A percentile compares a stretch with the other conserved stretches of the same genome.
phyloP scores from a whole-genome alignment of 768 basidiomycete genomes.

The Hygrocybe punicea region DNA sequence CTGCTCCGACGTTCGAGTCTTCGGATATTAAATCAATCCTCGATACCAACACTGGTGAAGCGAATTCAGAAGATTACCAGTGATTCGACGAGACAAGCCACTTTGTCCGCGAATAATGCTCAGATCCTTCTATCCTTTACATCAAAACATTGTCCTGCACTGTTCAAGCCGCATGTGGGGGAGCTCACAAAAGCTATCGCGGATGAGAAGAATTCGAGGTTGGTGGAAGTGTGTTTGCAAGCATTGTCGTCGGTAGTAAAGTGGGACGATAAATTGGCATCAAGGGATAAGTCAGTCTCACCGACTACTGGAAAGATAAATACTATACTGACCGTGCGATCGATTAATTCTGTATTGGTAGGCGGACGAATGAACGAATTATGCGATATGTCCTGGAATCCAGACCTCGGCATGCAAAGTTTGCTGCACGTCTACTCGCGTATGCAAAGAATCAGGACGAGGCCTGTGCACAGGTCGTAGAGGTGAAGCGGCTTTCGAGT shows the following conservation, averaged over 20 bases:
- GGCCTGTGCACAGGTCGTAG: conserved; percentile 53
- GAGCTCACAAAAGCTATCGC: conserved; percentile 74
- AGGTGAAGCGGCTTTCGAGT: conserved; percentile 44
- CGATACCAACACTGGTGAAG: conserved; percentile 76
- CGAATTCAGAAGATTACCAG: conserved; percentile 52
- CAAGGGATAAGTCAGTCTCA: conserved; percentile 62
- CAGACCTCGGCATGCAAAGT: conserved; percentile 73
- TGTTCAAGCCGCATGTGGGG: conserved; percentile 70
- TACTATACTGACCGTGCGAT: neutral
- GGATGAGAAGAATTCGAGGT: conserved; percentile 52
- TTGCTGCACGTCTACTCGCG: conserved; percentile 73
- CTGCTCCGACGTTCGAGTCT: conserved; percentile 70
- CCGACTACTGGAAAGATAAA: neutral
- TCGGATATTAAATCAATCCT: conserved; percentile 79
- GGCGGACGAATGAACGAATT: conserved; percentile 65
- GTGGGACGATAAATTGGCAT: conserved; percentile 54
- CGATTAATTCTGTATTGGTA: conserved; percentile 26
- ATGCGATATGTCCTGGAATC: conserved; percentile 55
- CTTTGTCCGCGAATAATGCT: conserved; percentile 45
- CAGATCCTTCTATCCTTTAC: conserved; percentile 53
- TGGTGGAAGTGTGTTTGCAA: conserved; percentile 69
- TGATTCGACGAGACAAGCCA: conserved; percentile 34
- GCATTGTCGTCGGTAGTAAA: conserved; percentile 67
- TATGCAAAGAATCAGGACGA: conserved; percentile 52
- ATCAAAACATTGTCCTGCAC: conserved; percentile 69